These are phyloP conservation scores for Metarhizium rileyi DNA, from an alignment of 2,329 filamentous ascomycete genomes.

Conservation along the genomic window DNA sequence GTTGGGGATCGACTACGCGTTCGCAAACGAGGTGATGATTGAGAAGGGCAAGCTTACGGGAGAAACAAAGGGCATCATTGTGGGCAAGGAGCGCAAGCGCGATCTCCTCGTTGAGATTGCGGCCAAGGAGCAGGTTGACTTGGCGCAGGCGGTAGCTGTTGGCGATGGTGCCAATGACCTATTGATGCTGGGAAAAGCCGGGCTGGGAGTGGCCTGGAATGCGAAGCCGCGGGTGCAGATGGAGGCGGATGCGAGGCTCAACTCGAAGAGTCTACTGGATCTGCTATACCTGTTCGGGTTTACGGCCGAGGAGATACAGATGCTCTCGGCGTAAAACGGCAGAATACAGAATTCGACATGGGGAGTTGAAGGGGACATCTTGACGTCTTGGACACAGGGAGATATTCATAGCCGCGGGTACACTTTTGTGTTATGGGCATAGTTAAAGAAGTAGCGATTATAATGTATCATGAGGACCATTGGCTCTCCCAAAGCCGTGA, in stretches of 20 bases:
- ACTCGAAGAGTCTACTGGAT: conserved; percentile 60
- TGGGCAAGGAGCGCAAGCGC: conserved; percentile 66
- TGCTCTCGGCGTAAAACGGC: conserved; percentile 11
- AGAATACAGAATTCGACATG: not conserved
- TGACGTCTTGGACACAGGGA: not conserved
- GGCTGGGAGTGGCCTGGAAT: conserved; percentile 73
- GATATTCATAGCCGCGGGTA: not conserved
- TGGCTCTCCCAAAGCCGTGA: too few species aligned
- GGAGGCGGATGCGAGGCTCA: conserved; percentile 63
- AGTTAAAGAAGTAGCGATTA: not conserved
- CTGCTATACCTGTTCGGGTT: conserved; percentile 67
- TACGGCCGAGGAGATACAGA: conserved; percentile 46
- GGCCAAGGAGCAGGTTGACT: conserved; percentile 50
- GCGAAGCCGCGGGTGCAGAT: conserved; percentile 76
- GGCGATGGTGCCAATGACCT: conserved; percentile 80
- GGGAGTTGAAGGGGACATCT: not conserved
- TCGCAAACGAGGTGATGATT: conserved; percentile 74
- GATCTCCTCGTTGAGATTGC: conserved; percentile 65
- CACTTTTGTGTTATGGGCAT: not conserved
- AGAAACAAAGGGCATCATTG: conserved; percentile 61
- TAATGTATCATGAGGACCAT: not conserved
- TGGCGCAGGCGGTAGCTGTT: conserved; percentile 62
- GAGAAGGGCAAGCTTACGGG: conserved; percentile 57
- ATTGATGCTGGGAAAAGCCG: conserved; percentile 67
- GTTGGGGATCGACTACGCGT: conserved; percentile 77